Percentiles rank a stretch among this genome's conserved stretches.
These are phyloP conservation scores for Parastagonospora nodorum DNA, from an alignment of 2,329 filamentous ascomycete genomes.

Conservation along the genomic window DNA sequence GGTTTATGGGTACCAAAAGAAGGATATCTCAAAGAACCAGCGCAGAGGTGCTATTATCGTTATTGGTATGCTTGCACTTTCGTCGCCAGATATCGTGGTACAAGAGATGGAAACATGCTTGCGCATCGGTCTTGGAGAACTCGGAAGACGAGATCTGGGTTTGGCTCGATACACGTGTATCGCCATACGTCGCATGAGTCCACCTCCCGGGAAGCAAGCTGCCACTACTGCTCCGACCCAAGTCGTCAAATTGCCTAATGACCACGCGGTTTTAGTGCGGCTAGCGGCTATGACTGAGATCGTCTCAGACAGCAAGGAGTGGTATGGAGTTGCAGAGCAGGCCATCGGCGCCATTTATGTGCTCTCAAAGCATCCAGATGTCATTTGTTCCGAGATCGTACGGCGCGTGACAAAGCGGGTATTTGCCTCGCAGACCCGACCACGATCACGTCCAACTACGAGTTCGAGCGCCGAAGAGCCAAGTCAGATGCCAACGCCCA, in stretches of 20 bases:
- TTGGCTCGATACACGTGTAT: conserved; percentile 96
- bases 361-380: conserved; percentile 91
- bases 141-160: conserved; percentile 81
- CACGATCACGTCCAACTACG: conserved; percentile 35
- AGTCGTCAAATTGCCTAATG: conserved; percentile 81
- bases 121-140: conserved; percentile 79
- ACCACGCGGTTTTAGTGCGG: conserved; percentile 82
- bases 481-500: conserved; percentile 14
- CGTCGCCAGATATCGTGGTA: conserved; percentile 89
- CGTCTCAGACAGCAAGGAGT: conserved; percentile 88
- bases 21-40: conserved; percentile 87
- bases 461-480: conserved; percentile 41
- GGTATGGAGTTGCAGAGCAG: conserved; percentile 91
- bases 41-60: conserved; percentile 93
- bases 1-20: conserved; percentile 90
- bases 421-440: conserved; percentile 64
- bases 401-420: conserved; percentile 84
- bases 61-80: conserved; percentile 92
- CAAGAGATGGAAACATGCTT: conserved; percentile 95
- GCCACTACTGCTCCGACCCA: conserved; percentile 57
- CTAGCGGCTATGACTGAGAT: conserved; percentile 86
- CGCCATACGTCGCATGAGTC: conserved; percentile 87
- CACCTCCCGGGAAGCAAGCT: conserved; percentile 69
- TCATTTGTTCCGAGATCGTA: conserved; percentile 88
- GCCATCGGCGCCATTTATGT: conserved; percentile 95